Evolutionary conservation across 225 moss, liverwort and hornwort species (phyloP), one percentile per base, ranked within the genome.

Genomic region (Marchantia paleacea): DNA sequence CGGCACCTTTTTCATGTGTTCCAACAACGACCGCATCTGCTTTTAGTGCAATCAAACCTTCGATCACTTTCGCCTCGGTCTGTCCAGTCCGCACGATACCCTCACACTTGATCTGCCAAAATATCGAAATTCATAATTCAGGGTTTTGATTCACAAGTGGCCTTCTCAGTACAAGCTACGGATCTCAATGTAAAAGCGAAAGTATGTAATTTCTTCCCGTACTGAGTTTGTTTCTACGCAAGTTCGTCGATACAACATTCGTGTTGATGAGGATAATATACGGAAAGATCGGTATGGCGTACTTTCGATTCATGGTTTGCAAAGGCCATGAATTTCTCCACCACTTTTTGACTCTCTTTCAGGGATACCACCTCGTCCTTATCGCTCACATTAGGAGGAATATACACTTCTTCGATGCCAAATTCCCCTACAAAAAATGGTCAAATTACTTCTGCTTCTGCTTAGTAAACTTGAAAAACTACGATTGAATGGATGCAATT

Each of bases 1-100:
- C 64, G 73, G 89, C 86, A 82, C 91, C 79, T 0, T 92, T 92
- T 5, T 94, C 93, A 74, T 95, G 95, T 16, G 95, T 92, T 7
- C 97, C 97, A 71, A 99, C 90, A 52, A 99, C 81, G 52, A 99
- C 93, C 48, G 95, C 95, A 88, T 99, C 97, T 7, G 97, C 97
- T 39, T 86, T 80, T 8, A 95, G 90, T 24, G 87, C 88, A 65
- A 31, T 78, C 84, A 99, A 69, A n/a, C 95, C 95, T 84, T 95
- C 89, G 49, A 91, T 86, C 31, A 99, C 97, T 80, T 95, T 99
- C 3, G 75, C 80, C 81, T 99, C 92, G 15, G 97, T 90, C 60
- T 93, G 91, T 1, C 97, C 97, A 9, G 81, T 85, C 52, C 95
- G 93, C 30, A 99, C 97, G 78, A 99, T 85, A 60, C 97, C 97